phyloP scores from a whole-genome alignment of 768 basidiomycete genomes.

The Leccinellum albellum region DNA sequence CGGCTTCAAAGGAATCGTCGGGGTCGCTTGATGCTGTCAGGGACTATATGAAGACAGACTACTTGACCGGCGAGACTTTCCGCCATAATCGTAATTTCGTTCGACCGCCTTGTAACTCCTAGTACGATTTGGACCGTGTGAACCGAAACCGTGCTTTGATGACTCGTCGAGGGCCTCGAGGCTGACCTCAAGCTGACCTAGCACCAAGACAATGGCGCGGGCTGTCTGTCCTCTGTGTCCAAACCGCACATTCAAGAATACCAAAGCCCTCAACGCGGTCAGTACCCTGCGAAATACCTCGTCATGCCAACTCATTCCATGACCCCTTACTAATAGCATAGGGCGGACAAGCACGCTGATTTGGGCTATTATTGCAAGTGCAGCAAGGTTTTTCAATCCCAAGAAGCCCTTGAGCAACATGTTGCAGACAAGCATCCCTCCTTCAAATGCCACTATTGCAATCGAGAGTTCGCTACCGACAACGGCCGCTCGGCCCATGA shows the following conservation, averaged over 20 bases:
- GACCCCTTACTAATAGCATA: conserved; percentile 11
- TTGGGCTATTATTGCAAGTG: conserved; percentile 11
- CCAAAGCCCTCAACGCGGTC: conserved; percentile 11
- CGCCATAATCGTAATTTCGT: too few species aligned
- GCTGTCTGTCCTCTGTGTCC: conserved; percentile 17
- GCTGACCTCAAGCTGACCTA: too few species aligned
- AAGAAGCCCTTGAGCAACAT: conserved; percentile 18
- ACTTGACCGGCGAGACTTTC: too few species aligned
- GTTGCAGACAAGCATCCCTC: conserved; percentile 3
- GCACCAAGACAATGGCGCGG: conserved; percentile 15
- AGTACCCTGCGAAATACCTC: neutral
- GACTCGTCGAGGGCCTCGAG: too few species aligned
- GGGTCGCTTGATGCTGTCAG: too few species aligned
- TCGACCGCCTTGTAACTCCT: too few species aligned
- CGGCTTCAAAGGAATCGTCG: too few species aligned
- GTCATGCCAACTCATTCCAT: neutral
- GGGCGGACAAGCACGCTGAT: conserved; percentile 8
- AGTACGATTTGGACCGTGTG: too few species aligned
- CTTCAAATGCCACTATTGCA: conserved; percentile 18
- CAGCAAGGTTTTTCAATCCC: neutral
- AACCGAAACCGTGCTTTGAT: neutral
- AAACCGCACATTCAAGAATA: conserved; percentile 14
- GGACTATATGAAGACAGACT: too few species aligned
- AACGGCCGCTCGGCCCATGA: conserved; percentile 10
- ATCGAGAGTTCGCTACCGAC: conserved; percentile 5